Evolutionary conservation across 176 grass and related monocot species (phyloP), one percentile per base, ranked within the genome.

Genomic region (Phoenix dactylifera): DNA sequence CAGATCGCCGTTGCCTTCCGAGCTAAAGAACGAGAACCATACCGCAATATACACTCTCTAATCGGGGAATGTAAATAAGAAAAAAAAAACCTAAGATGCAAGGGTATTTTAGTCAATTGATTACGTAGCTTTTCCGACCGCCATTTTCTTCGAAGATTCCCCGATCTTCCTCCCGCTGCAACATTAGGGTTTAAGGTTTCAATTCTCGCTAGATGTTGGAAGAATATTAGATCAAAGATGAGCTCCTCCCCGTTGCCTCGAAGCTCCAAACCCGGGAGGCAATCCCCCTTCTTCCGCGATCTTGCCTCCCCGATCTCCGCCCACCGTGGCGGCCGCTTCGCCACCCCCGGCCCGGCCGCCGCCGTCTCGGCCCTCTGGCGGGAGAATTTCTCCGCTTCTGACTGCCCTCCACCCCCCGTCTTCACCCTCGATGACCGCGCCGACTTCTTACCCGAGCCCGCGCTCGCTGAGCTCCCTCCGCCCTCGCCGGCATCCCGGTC

Each of bases 341-440:
- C 68, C 59, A 52, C 64, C 22, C 54, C 29, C 4, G 6, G 64
- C 18, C 48, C 52, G 16, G 7, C 66, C 48, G n/a, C 60, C 7
- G 24, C 59, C 3, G 49, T 44, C 35, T 44, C 49, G 2, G 54
- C 63, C 56, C 54, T 22, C 4, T 60, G 58, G 58, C 17, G 58
- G 7, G 58, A 32, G 17, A 17, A 17, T 4, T n/a, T 60, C 4
- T 24, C 6, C 58, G 1, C 25, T 22, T 72, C 71, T 19, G 23
- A 74, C 44, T 59, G 74, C 12, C 84, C 84, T 14, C 85, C 85
- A 0, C 84, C 79, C 49, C 89, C 89, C 19, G 48, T 95, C 22
- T 95, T 89, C 68, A 88, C 85, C 52, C 84, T 95, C 7, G 89
- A 85, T 57, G 88, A 92, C 70, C 88, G 76, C 69, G 53, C 62